Evolutionary conservation across 2,329 filamentous ascomycete species (phyloP), one percentile per base, ranked within the genome.

Genomic region (Clonostachys byssicola): DNA sequence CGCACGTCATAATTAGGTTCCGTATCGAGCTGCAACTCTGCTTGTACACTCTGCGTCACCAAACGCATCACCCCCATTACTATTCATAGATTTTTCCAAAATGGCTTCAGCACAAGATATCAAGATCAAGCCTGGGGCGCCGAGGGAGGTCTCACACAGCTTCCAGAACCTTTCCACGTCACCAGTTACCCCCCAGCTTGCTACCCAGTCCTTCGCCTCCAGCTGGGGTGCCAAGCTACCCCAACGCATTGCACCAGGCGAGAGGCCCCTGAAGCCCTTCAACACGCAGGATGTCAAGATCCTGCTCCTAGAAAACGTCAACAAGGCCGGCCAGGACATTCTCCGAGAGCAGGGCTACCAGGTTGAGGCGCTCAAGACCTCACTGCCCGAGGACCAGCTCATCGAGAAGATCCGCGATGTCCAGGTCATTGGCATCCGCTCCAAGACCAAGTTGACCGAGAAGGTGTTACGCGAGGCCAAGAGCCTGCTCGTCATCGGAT

Each of bases 401-500:
- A 95, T 99, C 64, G 86, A 95, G 73, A 99, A 96, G 79, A 99
- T 99, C 63, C 81, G 84, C 51, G 88, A 96, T 64, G 89, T 96
- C 30, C 94, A 99, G 63, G 94, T 97, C 60, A 94, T 99, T 64
- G 94, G 94, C 55, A 97, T 99, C 60, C 89, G 94, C 54, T 97
- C 92, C 50, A 99, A 99, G 77, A 99, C 94, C 34, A 96, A 94
- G 73, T 81, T 99, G 63, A 92, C 85, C 9, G 85, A 88, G 52
- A 86, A 85, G 60, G 89, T 99, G 30, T 79, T 99, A 51, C 79
- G 82, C 48, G 86, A 95, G 65, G 94, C 94, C 47, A 95, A 92
- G 74, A 95, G 96, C 66, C 80, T 99, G 46, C 87, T 97, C 49
- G 94, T 96, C 52, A 83, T 97, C 58, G 94, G 94, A 51, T 99